Percentiles rank a stretch among this genome's conserved stretches.
Conservation (phyloP, 345 rosid genomes). For the Nephelium lappaceum region DNA sequence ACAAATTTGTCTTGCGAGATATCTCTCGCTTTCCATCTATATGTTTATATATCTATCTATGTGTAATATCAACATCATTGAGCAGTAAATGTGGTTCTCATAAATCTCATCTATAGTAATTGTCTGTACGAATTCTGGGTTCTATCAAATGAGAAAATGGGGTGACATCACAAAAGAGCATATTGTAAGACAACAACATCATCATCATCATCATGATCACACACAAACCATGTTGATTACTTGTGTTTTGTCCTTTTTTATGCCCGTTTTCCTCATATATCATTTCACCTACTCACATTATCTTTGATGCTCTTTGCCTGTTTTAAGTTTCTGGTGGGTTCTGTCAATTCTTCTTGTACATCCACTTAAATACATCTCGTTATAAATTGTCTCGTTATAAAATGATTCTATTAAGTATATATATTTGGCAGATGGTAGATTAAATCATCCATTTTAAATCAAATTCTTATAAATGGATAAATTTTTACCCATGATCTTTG, state of each 20-base stretch:
- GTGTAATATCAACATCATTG: conserved; percentile 34
- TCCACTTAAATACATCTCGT: too few species aligned
- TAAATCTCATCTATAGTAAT: conserved; percentile 10
- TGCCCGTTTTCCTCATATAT: conserved; percentile 30
- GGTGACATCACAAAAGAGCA: conserved; percentile 27
- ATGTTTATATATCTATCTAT: background rate
- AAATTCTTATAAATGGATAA: too few species aligned
- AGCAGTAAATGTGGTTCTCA: conserved; percentile 18
- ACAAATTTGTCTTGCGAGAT: background rate
- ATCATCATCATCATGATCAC: background rate
- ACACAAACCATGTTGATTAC: conserved; percentile 15
- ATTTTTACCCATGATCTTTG: background rate
- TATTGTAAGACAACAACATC: conserved; percentile 5
- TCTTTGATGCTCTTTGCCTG: conserved; percentile 19
- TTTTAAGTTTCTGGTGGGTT: background rate
- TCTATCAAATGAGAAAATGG: conserved; percentile 25
- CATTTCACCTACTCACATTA: conserved; percentile 33
- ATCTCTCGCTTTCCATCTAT: background rate
- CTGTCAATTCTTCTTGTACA: background rate
- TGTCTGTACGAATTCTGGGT: conserved; percentile 19
- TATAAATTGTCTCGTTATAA: too few species aligned
- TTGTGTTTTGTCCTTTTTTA: conserved; percentile 21
- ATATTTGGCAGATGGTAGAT: too few species aligned
- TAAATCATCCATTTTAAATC: too few species aligned
- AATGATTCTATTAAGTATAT: too few species aligned